Evolutionary conservation across 2,329 filamentous ascomycete species (phyloP).

Genomic region (Fusarium multiceps): DNA sequence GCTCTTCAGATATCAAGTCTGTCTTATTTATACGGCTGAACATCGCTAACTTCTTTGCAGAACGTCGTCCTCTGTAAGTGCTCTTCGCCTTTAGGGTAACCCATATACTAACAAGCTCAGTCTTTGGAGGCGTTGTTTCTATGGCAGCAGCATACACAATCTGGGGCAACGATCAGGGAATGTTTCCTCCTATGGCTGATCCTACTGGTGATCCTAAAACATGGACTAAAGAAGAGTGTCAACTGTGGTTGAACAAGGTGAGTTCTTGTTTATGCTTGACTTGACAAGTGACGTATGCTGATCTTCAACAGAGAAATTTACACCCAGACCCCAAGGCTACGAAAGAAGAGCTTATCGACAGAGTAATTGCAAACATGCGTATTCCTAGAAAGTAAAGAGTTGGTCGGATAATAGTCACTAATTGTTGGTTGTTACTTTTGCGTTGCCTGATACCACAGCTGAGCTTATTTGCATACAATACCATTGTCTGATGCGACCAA

Average conservation of each 20-base stretch:
- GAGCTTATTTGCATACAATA: background rate
- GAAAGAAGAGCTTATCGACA: slow-evolving; percentile 59
- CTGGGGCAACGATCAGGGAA: slow-evolving; percentile 75
- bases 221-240: slow-evolving; percentile 85
- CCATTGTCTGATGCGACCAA: background rate
- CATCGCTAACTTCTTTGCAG: slow-evolving; percentile 53
- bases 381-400: slow-evolving; percentile 48
- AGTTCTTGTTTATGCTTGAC: slow-evolving; percentile 17
- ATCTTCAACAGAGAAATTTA: slow-evolving; percentile 56
- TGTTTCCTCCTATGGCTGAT: slow-evolving; percentile 81
- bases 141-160: slow-evolving; percentile 78
- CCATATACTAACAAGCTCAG: slow-evolving; percentile 17
- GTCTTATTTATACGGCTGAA: rapidly evolving
- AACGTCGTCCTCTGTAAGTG: slow-evolving; percentile 75
- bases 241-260: slow-evolving; percentile 84
- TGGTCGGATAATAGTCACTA: background rate
- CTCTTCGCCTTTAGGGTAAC: slow-evolving; percentile 36
- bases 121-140: slow-evolving; percentile 34
- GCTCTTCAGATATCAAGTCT: rapidly evolving
- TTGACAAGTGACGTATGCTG: background rate
- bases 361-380: slow-evolving; percentile 61
- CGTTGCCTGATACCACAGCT: slow-evolving; percentile 19
- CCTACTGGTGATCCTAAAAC: slow-evolving; percentile 76
- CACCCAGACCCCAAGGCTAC: slow-evolving; percentile 58
- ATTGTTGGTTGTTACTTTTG: background rate